Percentiles rank a stretch among this genome's conserved stretches.
phyloP scores from a whole-genome alignment of 192 early-diverging fungal species.

The Backusella mclennaniae region DNA sequence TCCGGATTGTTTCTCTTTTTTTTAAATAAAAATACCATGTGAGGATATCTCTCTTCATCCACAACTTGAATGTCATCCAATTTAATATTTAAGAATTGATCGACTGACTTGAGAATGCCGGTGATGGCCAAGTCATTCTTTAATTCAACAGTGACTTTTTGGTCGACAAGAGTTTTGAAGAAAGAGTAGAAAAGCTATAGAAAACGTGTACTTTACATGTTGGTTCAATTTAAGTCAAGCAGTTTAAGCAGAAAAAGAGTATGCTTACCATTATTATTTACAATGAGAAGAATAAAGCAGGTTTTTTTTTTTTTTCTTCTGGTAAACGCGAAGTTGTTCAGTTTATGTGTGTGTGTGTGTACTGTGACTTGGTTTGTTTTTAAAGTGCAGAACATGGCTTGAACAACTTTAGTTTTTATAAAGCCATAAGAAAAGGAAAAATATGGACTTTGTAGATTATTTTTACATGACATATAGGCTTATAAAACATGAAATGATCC shows the following conservation, averaged over 20 bases:
- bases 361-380: neutral
- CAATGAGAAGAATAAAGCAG: neutral
- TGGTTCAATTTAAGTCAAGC: neutral
- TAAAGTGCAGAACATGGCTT: neutral
- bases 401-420: too few relatives aligned
- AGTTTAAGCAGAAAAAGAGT: neutral
- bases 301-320: neutral
- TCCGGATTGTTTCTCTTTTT: neutral
- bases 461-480: too few relatives aligned
- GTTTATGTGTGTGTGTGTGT: neutral
- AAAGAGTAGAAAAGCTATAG: conserved; percentile 98
- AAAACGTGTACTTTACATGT: neutral
- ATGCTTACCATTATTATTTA: neutral
- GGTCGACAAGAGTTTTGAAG: conserved; percentile 98
- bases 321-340: neutral
- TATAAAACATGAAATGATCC: too few relatives aligned
- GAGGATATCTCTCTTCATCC: conserved; percentile 87
- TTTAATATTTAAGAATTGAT: conserved; percentile 99
- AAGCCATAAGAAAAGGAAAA: too few relatives aligned
- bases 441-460: too few relatives aligned
- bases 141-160: conserved; percentile 94
- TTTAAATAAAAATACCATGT: conserved; percentile 73
- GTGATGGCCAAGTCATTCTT: conserved; percentile 97
- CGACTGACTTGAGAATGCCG: conserved; percentile 94
- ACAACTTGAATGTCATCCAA: conserved; percentile 88